phyloP scores from a whole-genome alignment of 192 early-diverging fungal genomes.

The Endogone sp. region DNA sequence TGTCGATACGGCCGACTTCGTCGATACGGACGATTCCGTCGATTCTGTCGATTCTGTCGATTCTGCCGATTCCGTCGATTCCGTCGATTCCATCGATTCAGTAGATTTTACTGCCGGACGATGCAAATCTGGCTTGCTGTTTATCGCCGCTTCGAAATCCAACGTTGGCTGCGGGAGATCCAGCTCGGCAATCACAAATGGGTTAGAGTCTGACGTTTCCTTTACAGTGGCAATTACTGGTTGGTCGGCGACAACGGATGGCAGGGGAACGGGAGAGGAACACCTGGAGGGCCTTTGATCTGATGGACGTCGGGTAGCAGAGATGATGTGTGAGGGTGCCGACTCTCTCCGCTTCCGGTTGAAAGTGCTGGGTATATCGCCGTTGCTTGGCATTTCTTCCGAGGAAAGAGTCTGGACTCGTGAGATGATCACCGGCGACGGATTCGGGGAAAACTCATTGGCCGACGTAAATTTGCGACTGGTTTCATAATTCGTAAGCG shows the following conservation, averaged over 20 bases:
- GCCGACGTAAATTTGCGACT: no score
- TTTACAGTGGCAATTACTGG: not conserved
- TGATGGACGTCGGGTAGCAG: not conserved
- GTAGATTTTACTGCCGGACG: not conserved
- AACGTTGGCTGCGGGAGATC: not conserved
- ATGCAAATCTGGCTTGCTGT: not conserved
- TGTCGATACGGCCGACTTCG: no score
- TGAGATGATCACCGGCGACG: no score
- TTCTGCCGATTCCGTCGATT: no score
- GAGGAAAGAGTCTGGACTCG: not conserved
- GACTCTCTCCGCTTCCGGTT: not conserved
- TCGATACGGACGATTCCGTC: no score
- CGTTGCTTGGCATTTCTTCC: not conserved
- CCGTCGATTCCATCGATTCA: not conserved
- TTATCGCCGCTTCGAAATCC: not conserved
- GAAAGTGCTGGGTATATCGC: not conserved
- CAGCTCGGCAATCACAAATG: not conserved
- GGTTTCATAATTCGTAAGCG: not conserved
- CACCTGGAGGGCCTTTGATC: not conserved
- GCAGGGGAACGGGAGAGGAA: not conserved
- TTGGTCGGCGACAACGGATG: not conserved
- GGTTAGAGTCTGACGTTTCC: not conserved
- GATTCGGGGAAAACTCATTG: not conserved
- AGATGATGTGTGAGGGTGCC: not conserved
- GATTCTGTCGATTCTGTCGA: no score